Evolutionary conservation across 2,329 filamentous ascomycete genomes (phyloP).

Genomic region (Aaosphaeria pasadenensis): DNA sequence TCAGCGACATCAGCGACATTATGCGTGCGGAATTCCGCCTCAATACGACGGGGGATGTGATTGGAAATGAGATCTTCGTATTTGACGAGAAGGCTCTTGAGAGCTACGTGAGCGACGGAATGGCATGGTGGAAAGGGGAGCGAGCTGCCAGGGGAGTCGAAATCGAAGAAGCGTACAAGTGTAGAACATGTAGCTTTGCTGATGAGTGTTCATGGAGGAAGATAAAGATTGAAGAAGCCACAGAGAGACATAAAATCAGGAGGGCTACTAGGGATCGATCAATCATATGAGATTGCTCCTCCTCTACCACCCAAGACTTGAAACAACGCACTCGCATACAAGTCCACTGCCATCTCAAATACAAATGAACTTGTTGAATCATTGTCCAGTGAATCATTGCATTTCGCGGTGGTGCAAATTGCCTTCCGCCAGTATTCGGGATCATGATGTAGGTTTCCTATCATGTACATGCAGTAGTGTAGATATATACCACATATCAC

Average conservation of each 20-base stretch:
- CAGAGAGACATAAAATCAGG: slow-evolving; percentile 32
- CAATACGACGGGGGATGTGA: slow-evolving; percentile 45
- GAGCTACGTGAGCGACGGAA: slow-evolving; percentile 64
- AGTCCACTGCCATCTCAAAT: too few species aligned
- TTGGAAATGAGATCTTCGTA: slow-evolving; percentile 61
- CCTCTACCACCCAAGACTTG: too few species aligned
- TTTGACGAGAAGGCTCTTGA: slow-evolving; percentile 65
- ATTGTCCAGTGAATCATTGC: too few species aligned
- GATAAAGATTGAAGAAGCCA: slow-evolving; percentile 62
- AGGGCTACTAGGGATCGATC: background rate
- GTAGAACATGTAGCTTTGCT: slow-evolving; percentile 77
- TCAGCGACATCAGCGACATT: slow-evolving; percentile 55
- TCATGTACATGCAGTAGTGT: too few species aligned
- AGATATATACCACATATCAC: too few species aligned
- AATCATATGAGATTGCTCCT: too few species aligned
- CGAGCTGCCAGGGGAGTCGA: slow-evolving; percentile 70
- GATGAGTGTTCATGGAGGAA: slow-evolving; percentile 76
- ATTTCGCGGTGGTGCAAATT: too few species aligned
- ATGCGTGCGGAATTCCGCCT: slow-evolving; percentile 57
- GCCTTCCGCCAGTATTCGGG: too few species aligned
- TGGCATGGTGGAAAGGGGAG: slow-evolving; percentile 86
- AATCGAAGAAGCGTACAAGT: slow-evolving; percentile 87
- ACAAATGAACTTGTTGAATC: too few species aligned
- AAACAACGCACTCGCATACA: too few species aligned
- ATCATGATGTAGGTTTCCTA: too few species aligned